Percentiles rank a stretch among this genome's conserved stretches.
Evolutionary conservation across 2,329 filamentous ascomycete species (phyloP).

Genomic region (Didymella arachidicola): DNA sequence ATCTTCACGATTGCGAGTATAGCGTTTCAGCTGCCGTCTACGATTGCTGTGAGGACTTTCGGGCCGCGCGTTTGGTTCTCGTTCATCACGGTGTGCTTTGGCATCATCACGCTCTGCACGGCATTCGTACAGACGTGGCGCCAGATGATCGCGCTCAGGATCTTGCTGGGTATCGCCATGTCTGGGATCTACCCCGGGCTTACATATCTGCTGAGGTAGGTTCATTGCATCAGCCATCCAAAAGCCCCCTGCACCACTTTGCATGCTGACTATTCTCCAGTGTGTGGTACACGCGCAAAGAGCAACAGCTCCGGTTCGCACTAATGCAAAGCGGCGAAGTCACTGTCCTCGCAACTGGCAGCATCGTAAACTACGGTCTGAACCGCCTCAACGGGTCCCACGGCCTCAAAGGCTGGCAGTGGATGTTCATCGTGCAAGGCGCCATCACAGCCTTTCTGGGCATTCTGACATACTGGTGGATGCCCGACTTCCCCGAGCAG

Average conservation of each 20-base stretch:
- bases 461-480: slow-evolving; percentile 71
- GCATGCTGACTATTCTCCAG: slow-evolving; percentile 25
- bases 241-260: neutral
- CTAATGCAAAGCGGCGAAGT: slow-evolving; percentile 71
- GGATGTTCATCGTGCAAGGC: slow-evolving; percentile 74
- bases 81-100: slow-evolving; percentile 66
- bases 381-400: slow-evolving; percentile 66
- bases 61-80: slow-evolving; percentile 71
- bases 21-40: slow-evolving; percentile 72
- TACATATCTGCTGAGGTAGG: slow-evolving; percentile 60
- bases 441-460: slow-evolving; percentile 66
- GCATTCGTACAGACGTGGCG: slow-evolving; percentile 72
- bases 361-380: slow-evolving; percentile 73
- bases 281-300: slow-evolving; percentile 69
- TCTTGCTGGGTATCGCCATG: slow-evolving; percentile 71
- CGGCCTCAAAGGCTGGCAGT: slow-evolving; percentile 69
- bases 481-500: slow-evolving; percentile 73
- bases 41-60: slow-evolving; percentile 69
- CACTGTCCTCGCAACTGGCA: slow-evolving; percentile 69
- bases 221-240: neutral
- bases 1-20: slow-evolving; percentile 76
- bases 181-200: slow-evolving; percentile 52
- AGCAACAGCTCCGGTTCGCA: slow-evolving; percentile 72
- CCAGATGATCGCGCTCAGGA: slow-evolving; percentile 72
- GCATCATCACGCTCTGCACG: slow-evolving; percentile 71